Base-by-base conservation (phyloP, 352 stramenopile species). In the Phytopythium boreale region DNA sequence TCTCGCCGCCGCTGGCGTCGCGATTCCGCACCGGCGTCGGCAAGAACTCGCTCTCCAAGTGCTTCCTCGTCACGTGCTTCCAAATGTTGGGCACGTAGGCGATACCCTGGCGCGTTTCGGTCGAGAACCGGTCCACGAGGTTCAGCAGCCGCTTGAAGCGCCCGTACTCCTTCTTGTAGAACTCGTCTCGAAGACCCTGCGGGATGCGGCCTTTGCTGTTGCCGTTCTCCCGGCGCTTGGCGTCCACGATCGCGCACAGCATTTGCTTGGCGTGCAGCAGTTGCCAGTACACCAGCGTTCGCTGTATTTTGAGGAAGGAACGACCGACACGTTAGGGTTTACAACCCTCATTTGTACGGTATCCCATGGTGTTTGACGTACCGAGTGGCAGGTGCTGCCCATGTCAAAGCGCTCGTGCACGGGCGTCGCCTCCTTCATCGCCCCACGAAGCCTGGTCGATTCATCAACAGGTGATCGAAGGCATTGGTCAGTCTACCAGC, bases 251-350 rank as follows among this genome's bases (percentile, higher is more conserved):
- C 19, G 77, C 76, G 10, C 80, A 89, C 82, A 82, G 92, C 50
- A 92, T 91, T 20, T 80, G 83, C 60, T 95, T 95, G 34, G 87
- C 82, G 36, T 95, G 87, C 9, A 91, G 73, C 34, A 95, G 46
- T 47, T 92, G 79, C 87, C 87, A 95, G 62, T 87, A 95, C 4
- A 72, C 75, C 34, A 93, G 64, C 6, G 80, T 89, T 26, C 87
- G 80, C 87, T 95, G 26, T 53, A 66, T 26, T 22, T n/a, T 4
- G 14, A 29, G 19, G 14, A 26, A 63, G 51, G 12, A 68, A 55
- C 4, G 4, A 67, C 8, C 27, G 26, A 46, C 2, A 62, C 15
- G 26, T 53, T 19, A 62, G 4, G n/a, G n/a, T n/a, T n/a, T n/a
- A 34, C 29, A 34, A 34, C 29, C 29, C 29, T 34, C 29, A 34